Conservation (phyloP, 441 rosid genomes). For the Sinapis alba region DNA sequence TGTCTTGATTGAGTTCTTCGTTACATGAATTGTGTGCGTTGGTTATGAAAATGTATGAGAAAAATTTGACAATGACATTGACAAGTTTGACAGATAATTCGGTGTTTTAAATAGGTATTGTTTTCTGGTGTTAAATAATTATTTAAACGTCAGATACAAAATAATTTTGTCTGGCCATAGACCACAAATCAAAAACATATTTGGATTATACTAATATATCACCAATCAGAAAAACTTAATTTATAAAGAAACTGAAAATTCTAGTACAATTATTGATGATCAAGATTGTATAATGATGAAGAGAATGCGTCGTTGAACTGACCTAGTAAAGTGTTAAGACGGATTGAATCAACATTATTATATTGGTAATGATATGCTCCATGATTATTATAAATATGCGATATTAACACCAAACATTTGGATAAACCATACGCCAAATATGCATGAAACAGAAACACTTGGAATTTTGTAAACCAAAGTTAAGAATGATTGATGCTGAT, state of each 20-base stretch:
- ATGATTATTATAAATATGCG: conserved; percentile 13
- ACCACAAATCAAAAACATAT: conserved; percentile 25
- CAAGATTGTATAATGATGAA: not conserved
- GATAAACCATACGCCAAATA: conserved; percentile 33
- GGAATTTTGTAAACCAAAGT: conserved; percentile 23
- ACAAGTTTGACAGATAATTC: conserved; percentile 42
- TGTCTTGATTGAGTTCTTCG: conserved; percentile 21
- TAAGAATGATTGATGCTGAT: conserved; percentile 34
- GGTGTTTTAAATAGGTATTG: conserved; percentile 36
- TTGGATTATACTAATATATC: conserved; percentile 13
- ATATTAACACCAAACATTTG: conserved; percentile 23
- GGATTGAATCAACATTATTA: not conserved
- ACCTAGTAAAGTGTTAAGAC: conserved; percentile 4
- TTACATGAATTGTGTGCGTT: conserved; percentile 10
- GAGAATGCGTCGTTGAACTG: conserved; percentile 2
- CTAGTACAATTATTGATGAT: not conserved
- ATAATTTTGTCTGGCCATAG: conserved; percentile 31
- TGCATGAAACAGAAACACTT: conserved; percentile 37
- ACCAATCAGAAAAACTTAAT: conserved; percentile 1
- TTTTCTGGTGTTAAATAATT: conserved; percentile 18
- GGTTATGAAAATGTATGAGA: conserved; percentile 22
- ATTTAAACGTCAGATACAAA: conserved; percentile 20
- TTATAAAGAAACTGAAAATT: not conserved
- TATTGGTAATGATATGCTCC: conserved; percentile 21
- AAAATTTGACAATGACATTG: conserved; percentile 33